Percentiles rank a stretch among this genome's conserved stretches.
Conservation (phyloP, 2,329 filamentous ascomycete species). For the Coniella lustricola region DNA sequence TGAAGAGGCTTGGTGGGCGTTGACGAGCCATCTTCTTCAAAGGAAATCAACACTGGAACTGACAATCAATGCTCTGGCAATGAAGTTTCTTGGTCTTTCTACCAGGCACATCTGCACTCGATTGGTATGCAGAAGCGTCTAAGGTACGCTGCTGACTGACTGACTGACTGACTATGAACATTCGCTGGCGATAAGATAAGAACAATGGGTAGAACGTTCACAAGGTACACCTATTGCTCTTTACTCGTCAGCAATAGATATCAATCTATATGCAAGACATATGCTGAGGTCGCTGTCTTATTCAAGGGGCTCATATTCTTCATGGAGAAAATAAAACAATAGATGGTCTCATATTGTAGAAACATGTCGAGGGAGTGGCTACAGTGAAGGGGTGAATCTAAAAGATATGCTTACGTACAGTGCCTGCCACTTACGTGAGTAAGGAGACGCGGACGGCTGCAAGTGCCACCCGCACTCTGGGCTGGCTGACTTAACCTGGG, state of each 20-base stretch:
- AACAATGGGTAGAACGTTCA: background rate
- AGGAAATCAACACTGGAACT: background rate
- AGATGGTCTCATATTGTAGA: no score
- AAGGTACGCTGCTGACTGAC: no score
- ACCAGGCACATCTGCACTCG: no score
- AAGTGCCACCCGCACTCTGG: background rate
- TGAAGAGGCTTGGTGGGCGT: constrained; percentile 41
- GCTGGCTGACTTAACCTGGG: background rate
- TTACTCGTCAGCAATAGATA: no score
- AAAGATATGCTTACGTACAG: background rate
- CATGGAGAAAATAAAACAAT: no score
- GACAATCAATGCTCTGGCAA: background rate
- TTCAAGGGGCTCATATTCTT: no score
- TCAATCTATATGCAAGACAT: no score
- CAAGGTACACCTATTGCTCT: no score
- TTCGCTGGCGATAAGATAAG: constrained; percentile 1
- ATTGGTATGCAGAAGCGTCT: no score
- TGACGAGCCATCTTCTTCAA: background rate
- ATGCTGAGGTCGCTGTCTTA: no score
- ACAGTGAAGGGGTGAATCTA: background rate
- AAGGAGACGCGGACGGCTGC: background rate
- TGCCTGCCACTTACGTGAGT: background rate
- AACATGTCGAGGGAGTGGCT: background rate
- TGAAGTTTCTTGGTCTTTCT: no score
- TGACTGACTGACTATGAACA: background rate